These are phyloP conservation scores for Isoetes taiwanensis DNA, from an alignment of 75 land plant species.

Conservation along the genomic window DNA sequence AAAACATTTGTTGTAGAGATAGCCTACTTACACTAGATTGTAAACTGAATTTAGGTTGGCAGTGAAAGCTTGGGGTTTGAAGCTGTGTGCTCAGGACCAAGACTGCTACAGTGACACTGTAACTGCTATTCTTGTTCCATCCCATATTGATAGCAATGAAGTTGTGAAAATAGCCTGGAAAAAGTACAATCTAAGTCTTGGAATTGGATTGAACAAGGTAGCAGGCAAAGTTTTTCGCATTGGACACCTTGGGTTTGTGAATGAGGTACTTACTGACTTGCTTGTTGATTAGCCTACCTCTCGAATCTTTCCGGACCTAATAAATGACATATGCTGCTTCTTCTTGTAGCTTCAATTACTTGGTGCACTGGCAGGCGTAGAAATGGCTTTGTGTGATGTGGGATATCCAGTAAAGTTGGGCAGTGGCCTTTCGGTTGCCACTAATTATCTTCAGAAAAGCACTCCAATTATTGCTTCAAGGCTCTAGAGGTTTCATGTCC, in stretches of 20 bases:
- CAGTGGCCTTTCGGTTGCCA: neutral
- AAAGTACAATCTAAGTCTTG: constrained; percentile 1
- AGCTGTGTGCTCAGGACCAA: neutral
- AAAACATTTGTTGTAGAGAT: too few relatives aligned
- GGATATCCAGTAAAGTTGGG: constrained; percentile 4
- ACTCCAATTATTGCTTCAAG: constrained; percentile 1
- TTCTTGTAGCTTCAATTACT: neutral
- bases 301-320: too few relatives aligned
- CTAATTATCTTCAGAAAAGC: neutral
- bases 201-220: constrained; percentile 4
- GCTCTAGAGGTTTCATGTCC: too few relatives aligned
- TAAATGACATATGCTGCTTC: too few relatives aligned
- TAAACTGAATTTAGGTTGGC: constrained; percentile 3
- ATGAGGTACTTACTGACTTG: neutral
- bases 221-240: constrained; percentile 6
- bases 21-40: too few relatives aligned
- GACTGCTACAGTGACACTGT: constrained; percentile 3
- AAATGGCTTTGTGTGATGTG: neutral
- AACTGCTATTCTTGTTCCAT: constrained; percentile 4
- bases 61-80: constrained; percentile 1
- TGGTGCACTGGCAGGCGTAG: neutral
- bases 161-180: neutral
- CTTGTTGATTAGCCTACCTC: too few relatives aligned
- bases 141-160: neutral
- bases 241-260: neutral